phyloP scores from a whole-genome alignment of 2,329 filamentous ascomycete genomes.

The Cladosporium sp. region DNA sequence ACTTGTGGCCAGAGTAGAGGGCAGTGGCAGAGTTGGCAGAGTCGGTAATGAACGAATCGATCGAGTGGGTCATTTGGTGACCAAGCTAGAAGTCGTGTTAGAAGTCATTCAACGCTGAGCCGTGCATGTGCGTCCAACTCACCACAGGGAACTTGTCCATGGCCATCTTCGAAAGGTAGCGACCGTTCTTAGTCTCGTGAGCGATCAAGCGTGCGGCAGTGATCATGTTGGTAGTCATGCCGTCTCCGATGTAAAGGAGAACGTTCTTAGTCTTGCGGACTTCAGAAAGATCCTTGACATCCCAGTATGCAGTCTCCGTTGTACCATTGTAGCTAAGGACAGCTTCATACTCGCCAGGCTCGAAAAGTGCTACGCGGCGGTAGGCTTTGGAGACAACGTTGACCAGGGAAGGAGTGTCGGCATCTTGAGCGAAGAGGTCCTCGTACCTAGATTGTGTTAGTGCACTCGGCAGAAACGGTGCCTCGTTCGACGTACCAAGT shows the following conservation, averaged over 20 bases:
- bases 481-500: slow-evolving; percentile 67
- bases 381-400: slow-evolving; percentile 80
- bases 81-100: slow-evolving; percentile 53
- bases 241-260: slow-evolving; percentile 78
- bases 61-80: slow-evolving; percentile 85
- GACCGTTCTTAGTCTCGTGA: slow-evolving; percentile 82
- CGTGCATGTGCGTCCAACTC: neutral
- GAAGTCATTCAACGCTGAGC: neutral
- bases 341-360: slow-evolving; percentile 78
- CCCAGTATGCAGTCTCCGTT: slow-evolving; percentile 74
- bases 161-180: slow-evolving; percentile 71
- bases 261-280: slow-evolving; percentile 81
- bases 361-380: slow-evolving; percentile 71
- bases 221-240: slow-evolving; percentile 64
- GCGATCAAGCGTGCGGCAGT: slow-evolving; percentile 74
- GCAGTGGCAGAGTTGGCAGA: slow-evolving; percentile 83
- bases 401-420: slow-evolving; percentile 68
- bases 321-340: slow-evolving; percentile 74
- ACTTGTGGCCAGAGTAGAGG: slow-evolving; percentile 82
- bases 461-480: neutral
- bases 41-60: slow-evolving; percentile 84
- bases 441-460: slow-evolving; percentile 22
- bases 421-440: slow-evolving; percentile 76
- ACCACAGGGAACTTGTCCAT: slow-evolving; percentile 74
- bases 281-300: slow-evolving; percentile 69